Conservation (phyloP, 2,329 filamentous ascomycete genomes). For the Fusarium proliferatum region DNA sequence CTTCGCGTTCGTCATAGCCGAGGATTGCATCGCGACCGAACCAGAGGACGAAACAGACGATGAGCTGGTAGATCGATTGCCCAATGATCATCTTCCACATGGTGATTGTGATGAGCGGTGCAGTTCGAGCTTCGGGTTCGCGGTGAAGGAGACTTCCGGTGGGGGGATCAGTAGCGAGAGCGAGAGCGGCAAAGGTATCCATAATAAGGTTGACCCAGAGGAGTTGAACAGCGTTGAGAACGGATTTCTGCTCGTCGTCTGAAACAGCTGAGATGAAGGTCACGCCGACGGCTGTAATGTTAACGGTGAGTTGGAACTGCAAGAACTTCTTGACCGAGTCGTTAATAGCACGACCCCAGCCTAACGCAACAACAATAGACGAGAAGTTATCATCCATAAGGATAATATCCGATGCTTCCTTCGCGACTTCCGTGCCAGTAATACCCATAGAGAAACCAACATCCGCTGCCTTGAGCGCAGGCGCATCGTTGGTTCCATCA, state of each 20-base stretch:
- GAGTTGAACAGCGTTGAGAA: constrained; percentile 73
- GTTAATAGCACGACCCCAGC: constrained; percentile 75
- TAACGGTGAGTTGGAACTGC: constrained; percentile 77
- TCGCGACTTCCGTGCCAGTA: constrained; percentile 71
- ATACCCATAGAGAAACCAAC: constrained; percentile 77
- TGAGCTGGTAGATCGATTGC: constrained; percentile 69
- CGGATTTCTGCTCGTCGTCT: constrained; percentile 64
- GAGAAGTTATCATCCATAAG: constrained; percentile 75
- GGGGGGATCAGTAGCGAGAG: constrained; percentile 72
- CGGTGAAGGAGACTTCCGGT: constrained; percentile 67
- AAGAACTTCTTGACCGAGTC: constrained; percentile 76
- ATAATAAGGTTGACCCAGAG: constrained; percentile 78
- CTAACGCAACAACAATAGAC: constrained; percentile 73
- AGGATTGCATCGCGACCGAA: constrained; percentile 67
- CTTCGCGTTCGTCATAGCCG: constrained; percentile 57
- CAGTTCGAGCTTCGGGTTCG: constrained; percentile 67
- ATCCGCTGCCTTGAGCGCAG: constrained; percentile 73
- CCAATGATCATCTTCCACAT: constrained; percentile 76
- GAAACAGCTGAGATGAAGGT: constrained; percentile 72
- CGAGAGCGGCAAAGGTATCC: constrained; percentile 74
- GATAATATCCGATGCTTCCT: constrained; percentile 74
- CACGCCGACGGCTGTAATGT: constrained; percentile 74
- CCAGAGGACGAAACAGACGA: constrained; percentile 68
- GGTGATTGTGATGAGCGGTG: constrained; percentile 76
- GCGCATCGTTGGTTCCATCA: constrained; percentile 74